Base-by-base conservation (phyloP, 2,329 filamentous ascomycete species). In the Ophiostoma piceae region DNA sequence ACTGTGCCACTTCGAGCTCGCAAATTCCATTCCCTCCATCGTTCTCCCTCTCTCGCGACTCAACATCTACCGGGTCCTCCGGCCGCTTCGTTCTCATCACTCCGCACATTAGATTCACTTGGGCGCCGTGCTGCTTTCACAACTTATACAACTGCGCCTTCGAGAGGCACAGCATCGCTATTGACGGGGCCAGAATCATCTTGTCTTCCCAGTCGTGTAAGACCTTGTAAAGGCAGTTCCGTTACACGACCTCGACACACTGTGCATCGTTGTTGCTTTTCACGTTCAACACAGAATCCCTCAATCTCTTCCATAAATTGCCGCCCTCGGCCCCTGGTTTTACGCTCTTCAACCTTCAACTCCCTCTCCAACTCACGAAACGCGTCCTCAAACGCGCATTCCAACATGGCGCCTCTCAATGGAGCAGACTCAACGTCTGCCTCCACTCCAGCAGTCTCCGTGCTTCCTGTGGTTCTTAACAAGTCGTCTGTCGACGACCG, bases 401-500 rank as follows among this genome's bases (percentile, higher is more conserved):
- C n/a, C 57, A 66, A 43, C 2, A 71, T 71, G 70, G n/a, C 68
- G 16, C 66, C 26, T n/a, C 41, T 35, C 5, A 22, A 57, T 12
- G 64, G 35, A 22, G 26, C 29, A 22, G 51, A 39, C n/a, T 37
- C 64, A 29, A 19, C 35, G 12, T 26, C 67, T 16, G 66, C 29
- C 19, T 1, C n/a, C 35, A 26, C 35, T 5, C 4, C 51, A 11
- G n/a, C 16, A 12, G 67, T 69, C n/a, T 67, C 39, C 3, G 8
- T 69, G 7, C 64, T 92, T 74, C 88, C 92, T 43, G 90, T 96
- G 76, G 80, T 84, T 66, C 82, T 97, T 69, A 92, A 96, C 82
- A 93, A 91, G 76, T 92, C 93, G 6, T 88, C 89, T 74, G 84
- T 96, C 69, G 94, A 98, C 79, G 89, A 96, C 78, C 88, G 94